Conservation (phyloP, 106 monocot species). For the Apostasia shenzhenica region DNA sequence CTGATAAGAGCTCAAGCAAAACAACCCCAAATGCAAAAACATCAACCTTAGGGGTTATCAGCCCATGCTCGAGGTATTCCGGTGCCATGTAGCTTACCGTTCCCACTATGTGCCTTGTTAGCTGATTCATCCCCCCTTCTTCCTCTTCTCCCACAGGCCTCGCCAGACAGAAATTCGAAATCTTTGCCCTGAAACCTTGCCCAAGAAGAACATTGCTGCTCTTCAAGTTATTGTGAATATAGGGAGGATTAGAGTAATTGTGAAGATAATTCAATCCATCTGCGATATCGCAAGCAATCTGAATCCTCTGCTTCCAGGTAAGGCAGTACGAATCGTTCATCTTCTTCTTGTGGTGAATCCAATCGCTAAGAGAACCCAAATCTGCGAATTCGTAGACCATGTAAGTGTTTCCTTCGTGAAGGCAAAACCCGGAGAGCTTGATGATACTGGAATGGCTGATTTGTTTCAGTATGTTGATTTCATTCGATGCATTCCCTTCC, state of each 20-base stretch:
- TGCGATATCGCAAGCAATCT: constrained; percentile 68
- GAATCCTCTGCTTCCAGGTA: constrained; percentile 68
- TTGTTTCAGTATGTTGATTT: constrained; percentile 64
- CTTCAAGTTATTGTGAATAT: constrained; percentile 77
- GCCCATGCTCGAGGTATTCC: constrained; percentile 85
- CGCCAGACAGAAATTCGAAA: constrained; percentile 64
- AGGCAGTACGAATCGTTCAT: constrained; percentile 4
- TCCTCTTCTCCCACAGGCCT: constrained; percentile 22
- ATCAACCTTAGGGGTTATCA: constrained; percentile 75
- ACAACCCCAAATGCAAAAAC: constrained; percentile 86
- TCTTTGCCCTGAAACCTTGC: constrained; percentile 54
- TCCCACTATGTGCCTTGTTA: constrained; percentile 77
- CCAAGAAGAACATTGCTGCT: constrained; percentile 74
- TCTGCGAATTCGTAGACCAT: constrained; percentile 79
- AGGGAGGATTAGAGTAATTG: constrained; percentile 59
- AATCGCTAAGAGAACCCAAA: constrained; percentile 68
- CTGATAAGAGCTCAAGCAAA: constrained; percentile 72
- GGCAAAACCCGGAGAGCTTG: constrained; percentile 76
- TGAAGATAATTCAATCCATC: constrained; percentile 85
- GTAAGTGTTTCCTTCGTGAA: constrained; percentile 62
- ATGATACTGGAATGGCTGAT: constrained; percentile 76
- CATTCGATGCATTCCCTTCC: constrained; percentile 54
- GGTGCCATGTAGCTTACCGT: constrained; percentile 85
- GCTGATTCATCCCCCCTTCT: constrained; percentile 16
- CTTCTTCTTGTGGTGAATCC: constrained; percentile 32